Evolutionary conservation across 2,329 filamentous ascomycete species (phyloP).

Genomic region (Claviceps maximensis): DNA sequence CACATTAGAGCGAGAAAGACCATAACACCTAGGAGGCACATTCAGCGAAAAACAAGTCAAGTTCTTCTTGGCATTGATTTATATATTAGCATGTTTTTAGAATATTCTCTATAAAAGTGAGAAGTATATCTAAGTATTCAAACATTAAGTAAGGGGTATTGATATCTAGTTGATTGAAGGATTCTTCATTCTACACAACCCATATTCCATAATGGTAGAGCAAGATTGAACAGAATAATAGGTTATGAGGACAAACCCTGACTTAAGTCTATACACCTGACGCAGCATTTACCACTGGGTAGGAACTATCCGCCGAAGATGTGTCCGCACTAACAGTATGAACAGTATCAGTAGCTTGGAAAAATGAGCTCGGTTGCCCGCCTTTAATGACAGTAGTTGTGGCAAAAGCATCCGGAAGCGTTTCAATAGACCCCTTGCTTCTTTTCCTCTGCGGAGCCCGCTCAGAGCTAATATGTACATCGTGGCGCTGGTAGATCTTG

Average conservation of each 20-base stretch:
- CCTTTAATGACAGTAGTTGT: slow-evolving; percentile 6
- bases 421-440: neutral
- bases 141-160: too few species aligned
- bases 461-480: slow-evolving; percentile 17
- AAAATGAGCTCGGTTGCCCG: neutral
- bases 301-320: neutral
- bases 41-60: too few species aligned
- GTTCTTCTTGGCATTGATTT: too few species aligned
- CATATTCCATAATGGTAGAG: too few species aligned
- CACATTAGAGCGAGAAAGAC: too few species aligned
- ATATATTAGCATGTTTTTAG: too few species aligned
- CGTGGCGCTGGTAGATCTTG: slow-evolving; percentile 25
- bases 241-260: neutral
- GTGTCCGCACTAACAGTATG: slow-evolving; percentile 1
- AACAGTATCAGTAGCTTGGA: neutral
- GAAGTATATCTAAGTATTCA: too few species aligned
- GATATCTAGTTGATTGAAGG: too few species aligned
- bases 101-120: too few species aligned
- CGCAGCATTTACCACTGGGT: neutral
- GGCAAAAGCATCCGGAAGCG: slow-evolving; percentile 2
- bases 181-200: too few species aligned
- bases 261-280: neutral
- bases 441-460: neutral
- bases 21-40: too few species aligned
- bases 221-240: too few species aligned